Evolutionary conservation across 2,329 filamentous ascomycete genomes (phyloP).

Genomic region (Rhinocladiella similis): DNA sequence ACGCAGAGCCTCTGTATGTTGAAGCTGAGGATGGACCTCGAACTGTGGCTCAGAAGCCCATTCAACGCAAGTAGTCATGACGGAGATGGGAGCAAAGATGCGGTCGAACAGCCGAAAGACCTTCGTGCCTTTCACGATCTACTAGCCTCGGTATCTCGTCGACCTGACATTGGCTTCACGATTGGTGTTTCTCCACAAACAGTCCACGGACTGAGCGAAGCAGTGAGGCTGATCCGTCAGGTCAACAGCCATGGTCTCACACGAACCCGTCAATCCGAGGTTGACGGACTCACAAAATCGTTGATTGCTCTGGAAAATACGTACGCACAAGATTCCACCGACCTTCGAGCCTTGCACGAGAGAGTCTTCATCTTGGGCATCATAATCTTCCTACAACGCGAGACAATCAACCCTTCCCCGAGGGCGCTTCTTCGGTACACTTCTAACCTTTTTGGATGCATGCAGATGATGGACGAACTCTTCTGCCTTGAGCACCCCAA

Average conservation of each 20-base stretch:
- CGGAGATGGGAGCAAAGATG: background rate
- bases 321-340: background rate
- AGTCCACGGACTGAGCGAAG: background rate
- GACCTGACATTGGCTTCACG: background rate
- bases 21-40: background rate
- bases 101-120: background rate
- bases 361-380: background rate
- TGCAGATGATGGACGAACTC: background rate
- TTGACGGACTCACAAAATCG: background rate
- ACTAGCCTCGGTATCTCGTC: background rate
- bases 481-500: background rate
- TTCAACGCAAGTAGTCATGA: background rate
- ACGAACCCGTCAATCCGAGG: background rate
- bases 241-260: background rate
- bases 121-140: background rate
- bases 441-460: background rate
- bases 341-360: background rate
- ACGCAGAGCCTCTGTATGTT: background rate
- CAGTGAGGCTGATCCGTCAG: background rate
- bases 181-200: background rate
- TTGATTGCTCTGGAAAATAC: background rate
- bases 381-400: background rate
- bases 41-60: background rate
- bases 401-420: background rate
- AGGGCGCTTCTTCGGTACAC: background rate